A percentile compares a stretch with the other conserved stretches of the same genome.
Evolutionary conservation across 805 yeast species (phyloP).

Genomic region (Starmerella etchellsii): DNA sequence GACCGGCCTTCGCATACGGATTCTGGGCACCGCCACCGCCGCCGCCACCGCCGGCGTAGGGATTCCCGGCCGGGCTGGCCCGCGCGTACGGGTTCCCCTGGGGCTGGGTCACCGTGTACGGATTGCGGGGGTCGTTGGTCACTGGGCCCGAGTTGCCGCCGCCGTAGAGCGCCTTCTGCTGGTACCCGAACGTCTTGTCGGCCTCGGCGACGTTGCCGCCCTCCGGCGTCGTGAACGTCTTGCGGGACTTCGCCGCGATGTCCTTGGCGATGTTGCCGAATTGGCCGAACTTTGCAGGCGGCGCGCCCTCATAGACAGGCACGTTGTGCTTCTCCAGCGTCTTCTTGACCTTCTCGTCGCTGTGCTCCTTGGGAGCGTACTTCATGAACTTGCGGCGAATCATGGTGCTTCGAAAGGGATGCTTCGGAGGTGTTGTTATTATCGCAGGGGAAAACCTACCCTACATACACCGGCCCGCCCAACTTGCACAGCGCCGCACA

Average conservation of each 20-base stretch:
- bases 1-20: background rate
- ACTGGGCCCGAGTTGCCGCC: conserved; percentile 7
- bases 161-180: conserved; percentile 19
- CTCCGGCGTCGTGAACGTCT: conserved; percentile 14
- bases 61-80: too few species aligned
- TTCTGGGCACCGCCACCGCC: background rate
- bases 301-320: conserved; percentile 29
- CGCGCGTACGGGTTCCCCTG: conserved; percentile 20
- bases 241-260: conserved; percentile 21
- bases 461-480: too few species aligned
- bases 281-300: conserved; percentile 41
- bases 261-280: conserved; percentile 39
- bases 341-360: conserved; percentile 35
- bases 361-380: conserved; percentile 36
- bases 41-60: background rate
- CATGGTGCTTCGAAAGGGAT: too few species aligned
- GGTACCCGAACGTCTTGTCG: conserved; percentile 16
- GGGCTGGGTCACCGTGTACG: conserved; percentile 18
- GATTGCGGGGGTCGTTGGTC: conserved; percentile 12
- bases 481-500: too few species aligned
- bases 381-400: conserved; percentile 31
- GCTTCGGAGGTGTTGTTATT: too few species aligned
- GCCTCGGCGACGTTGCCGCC: conserved; percentile 17
- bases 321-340: conserved; percentile 33
- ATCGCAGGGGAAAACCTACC: too few species aligned